Evolutionary conservation across 257 asterid species (phyloP), one percentile per base, ranked within the genome.

Genomic region (Fraxinus anomala): DNA sequence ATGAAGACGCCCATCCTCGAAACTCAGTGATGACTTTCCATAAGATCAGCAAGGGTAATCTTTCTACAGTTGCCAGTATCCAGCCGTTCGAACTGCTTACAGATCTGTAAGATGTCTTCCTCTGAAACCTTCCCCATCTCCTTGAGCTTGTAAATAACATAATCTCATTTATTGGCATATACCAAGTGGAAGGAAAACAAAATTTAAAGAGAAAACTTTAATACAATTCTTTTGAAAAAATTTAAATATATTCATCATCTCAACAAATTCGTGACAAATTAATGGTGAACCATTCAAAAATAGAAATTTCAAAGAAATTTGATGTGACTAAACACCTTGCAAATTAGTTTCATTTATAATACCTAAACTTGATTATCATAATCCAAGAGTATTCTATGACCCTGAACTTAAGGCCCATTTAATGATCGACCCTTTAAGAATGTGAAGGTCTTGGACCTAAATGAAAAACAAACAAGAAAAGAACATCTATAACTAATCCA

Each of bases 11-110:
- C 68, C 63, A 14, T 47, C 10, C 40, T 36, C 3, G 68, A 34
- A 73, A 24, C 63, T 89, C 80, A 89, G 77, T 83, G 88, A 70
- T 82, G 88, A 73, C 77, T 73, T 79, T 91, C 93, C 91, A 87
- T 88, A 63, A 94, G 96, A 91, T 92, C 99, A 0, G 89, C 89
- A 31, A 94, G 96, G 26, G 96, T 89, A 76, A 94, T 94, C 85
- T 93, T 94, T 40, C 98, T 98, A 70, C 93, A 89, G 82, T 91
- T 90, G 34, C 96, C 97, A 10, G 87, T 47, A 81, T 94, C 98
- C 31, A 94, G 86, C 56, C 92, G 90, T 49, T 92, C 97, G 76
- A 94, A 94, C 84, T 94, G 95, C 49, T 84, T 82, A 70, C 96
- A 90, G 13, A 94, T 88, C 86, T 72, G 88, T 75, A 84, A 9